Evolutionary conservation across 177 flowering plant genomes (phyloP).

Genomic region (Vitis hybrid): DNA sequence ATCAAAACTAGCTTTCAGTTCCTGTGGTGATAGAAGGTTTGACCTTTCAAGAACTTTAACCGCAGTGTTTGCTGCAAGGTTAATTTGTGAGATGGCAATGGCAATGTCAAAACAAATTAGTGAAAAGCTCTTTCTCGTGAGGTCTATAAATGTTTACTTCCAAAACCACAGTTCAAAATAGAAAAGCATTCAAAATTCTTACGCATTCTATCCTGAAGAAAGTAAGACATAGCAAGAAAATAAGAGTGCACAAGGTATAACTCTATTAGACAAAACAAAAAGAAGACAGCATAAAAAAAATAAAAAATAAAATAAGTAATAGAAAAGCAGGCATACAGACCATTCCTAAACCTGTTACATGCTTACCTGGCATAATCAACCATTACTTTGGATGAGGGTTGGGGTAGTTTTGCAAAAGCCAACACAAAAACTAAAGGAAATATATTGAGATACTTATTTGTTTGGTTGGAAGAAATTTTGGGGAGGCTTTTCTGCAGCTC

Average conservation of each 20-base stretch:
- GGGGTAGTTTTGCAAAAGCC: no score
- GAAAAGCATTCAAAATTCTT: no score
- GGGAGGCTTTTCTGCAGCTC: no score
- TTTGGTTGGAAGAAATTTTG: no score
- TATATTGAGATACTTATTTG: no score
- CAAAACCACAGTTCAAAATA: no score
- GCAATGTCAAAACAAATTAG: neutral
- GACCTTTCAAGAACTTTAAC: constrained; percentile 35
- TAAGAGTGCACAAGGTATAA: neutral
- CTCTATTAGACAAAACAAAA: neutral
- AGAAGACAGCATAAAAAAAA: neutral
- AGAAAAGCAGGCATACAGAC: neutral
- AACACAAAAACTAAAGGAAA: no score
- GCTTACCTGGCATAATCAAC: neutral
- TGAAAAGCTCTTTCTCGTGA: neutral
- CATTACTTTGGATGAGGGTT: no score
- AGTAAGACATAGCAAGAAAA: no score
- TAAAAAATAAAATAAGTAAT: neutral
- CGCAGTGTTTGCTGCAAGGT: constrained; percentile 25
- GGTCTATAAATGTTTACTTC: no score
- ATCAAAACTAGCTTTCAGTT: constrained; percentile 26
- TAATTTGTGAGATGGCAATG: constrained; percentile 24
- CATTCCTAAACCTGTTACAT: neutral
- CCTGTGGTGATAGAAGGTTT: constrained; percentile 32
- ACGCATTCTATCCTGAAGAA: no score